Base-by-base conservation (phyloP, 2,329 filamentous ascomycete species). In the Pseudogymnoascus sp. region DNA sequence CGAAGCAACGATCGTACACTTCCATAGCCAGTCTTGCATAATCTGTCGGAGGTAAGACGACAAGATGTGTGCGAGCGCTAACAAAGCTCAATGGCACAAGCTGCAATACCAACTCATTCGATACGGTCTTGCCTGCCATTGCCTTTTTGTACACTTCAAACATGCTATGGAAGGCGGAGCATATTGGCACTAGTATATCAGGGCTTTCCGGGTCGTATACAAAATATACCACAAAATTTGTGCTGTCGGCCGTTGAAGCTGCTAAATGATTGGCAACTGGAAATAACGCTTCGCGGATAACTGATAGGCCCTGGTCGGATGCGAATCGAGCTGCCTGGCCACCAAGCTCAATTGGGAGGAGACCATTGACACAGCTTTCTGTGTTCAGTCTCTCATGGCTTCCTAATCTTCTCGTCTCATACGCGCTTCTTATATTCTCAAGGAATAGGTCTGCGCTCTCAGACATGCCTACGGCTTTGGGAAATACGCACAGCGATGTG, bases 161-260 rank as follows among this genome's bases (percentile, higher is more conserved):
- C 4, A 93, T 82, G 39, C 83, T 79, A 72, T 89, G 87, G 71
- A 93, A 93, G 9, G 87, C 85, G 9, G 84, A 80, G 69, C 89
- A 93, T 1, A 90, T 82, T 64, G 91, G 86, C 12, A 88, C 80
- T 69, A 90, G 76, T 62, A 86, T 82, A 4, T 79, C 78, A 1
- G 84, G 78, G 52, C 82, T 80, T 13, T 82, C 79, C 2, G 88
- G 85, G 0, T 85, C 84, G 72, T 92, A 90, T 37, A 92, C 77
- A 68, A 92, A 86, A 70, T 90, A 93, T 13, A 94, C 79, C 13
- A 94, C 88, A 63, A 91, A 82, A 67, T 87, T 90, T 63, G 80
- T 72, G 15, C 72, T 68, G 42, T 77, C 73, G 18, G 71, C 70
- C 10, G 71, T 63, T 9, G 71, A 65, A 29, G 70, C 68, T 13